phyloP scores from a whole-genome alignment of 257 asterid genomes.

The Coffea canephora region DNA sequence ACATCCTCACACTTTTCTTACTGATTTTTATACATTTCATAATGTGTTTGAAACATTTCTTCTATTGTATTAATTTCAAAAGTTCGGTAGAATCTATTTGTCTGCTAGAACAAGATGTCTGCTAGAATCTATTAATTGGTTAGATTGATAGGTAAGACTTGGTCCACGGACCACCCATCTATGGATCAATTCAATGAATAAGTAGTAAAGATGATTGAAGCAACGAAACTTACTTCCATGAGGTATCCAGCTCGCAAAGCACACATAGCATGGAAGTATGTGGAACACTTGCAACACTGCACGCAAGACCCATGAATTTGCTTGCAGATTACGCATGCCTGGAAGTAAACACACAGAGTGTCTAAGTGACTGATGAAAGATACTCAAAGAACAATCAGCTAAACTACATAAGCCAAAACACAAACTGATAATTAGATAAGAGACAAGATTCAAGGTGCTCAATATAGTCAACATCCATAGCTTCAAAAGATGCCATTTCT shows the following conservation, averaged over 20 bases:
- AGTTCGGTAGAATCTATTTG: background rate
- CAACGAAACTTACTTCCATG: slow-evolving; percentile 70
- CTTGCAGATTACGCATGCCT: slow-evolving; percentile 84
- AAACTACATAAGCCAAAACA: background rate
- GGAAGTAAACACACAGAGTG: slow-evolving; percentile 25
- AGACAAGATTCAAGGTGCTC: no score
- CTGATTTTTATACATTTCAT: background rate
- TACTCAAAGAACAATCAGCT: background rate
- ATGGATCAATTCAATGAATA: background rate
- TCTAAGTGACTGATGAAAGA: background rate
- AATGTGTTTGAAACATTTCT: background rate
- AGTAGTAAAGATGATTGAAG: slow-evolving; percentile 7
- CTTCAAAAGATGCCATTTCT: background rate
- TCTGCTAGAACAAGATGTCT: background rate
- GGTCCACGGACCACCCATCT: background rate
- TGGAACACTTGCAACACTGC: slow-evolving; percentile 90
- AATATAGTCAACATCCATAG: no score
- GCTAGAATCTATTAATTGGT: no score
- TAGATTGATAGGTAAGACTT: background rate
- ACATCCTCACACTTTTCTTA: no score
- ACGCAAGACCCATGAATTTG: slow-evolving; percentile 90
- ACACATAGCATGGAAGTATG: slow-evolving; percentile 80
- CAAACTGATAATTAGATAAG: background rate
- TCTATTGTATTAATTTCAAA: background rate
- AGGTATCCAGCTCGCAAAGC: slow-evolving; percentile 90